Conservation (phyloP, 1,139 yeast species). For the Yamadazyma oceani region DNA sequence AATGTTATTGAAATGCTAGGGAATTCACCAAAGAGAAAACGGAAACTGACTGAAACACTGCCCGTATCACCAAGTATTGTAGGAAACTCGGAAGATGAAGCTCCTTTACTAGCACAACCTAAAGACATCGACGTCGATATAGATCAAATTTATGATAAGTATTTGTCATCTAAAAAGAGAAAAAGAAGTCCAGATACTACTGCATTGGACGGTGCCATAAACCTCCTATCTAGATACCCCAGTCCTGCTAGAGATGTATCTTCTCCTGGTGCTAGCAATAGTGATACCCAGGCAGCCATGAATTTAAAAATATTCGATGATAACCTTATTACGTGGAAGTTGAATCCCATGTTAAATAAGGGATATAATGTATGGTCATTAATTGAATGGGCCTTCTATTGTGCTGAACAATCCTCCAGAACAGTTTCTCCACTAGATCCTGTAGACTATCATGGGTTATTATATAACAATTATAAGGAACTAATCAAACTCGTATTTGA, state of each 20-base stretch:
- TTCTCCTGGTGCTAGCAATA: neutral
- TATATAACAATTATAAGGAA: constrained; percentile 10
- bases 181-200: neutral
- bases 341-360: constrained; percentile 21
- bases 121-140: constrained; percentile 1
- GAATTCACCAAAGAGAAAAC: constrained; percentile 4
- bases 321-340: constrained; percentile 21
- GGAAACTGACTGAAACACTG: neutral
- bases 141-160: neutral
- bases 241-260: neutral
- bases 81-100: constrained; percentile 4
- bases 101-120: constrained; percentile 1
- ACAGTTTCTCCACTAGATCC: neutral
- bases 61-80: constrained; percentile 2
- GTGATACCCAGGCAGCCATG: neutral
- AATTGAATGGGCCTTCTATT: constrained; percentile 36
- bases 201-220: neutral
- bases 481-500: constrained; percentile 23
- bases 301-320: constrained; percentile 32
- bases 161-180: neutral
- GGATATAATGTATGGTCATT: constrained; percentile 32
- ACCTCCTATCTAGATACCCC: neutral
- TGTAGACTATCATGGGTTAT: constrained; percentile 21
- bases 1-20: constrained; percentile 2
- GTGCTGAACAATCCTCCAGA: constrained; percentile 23